Percentiles rank a stretch among this genome's conserved stretches.
Evolutionary conservation across 306 rosid species (phyloP).

Genomic region (barrel medic (Medicago truncatula)): DNA sequence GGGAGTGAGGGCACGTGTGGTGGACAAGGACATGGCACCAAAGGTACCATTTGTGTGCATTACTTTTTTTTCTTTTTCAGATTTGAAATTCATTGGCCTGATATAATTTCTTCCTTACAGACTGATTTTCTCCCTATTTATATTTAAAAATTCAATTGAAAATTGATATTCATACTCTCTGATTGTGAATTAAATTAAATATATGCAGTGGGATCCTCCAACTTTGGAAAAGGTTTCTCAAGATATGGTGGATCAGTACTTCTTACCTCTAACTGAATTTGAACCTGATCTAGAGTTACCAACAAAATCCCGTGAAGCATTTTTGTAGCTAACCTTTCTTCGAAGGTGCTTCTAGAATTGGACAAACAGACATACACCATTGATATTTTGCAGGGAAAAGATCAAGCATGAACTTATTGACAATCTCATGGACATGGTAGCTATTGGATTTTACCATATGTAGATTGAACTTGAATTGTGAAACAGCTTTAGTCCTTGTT

Average conservation of each 20-base stretch:
- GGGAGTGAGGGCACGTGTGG: conserved; percentile 90
- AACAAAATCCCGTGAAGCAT: conserved; percentile 73
- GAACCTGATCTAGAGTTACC: conserved; percentile 85
- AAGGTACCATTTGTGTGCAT: conserved; percentile 58
- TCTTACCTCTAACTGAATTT: conserved; percentile 59
- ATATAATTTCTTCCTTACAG: background rate
- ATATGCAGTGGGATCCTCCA: conserved; percentile 97
- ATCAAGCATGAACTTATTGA: conserved; percentile 23
- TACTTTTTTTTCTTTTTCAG: background rate
- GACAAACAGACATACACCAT: conserved; percentile 3
- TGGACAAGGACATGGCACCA: conserved; percentile 81
- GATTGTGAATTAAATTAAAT: conserved; percentile 25
- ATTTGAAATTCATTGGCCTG: background rate
- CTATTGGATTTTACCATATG: conserved; percentile 13
- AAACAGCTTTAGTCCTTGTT: conserved; percentile 16
- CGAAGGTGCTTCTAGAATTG: background rate
- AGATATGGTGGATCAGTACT: conserved; percentile 86
- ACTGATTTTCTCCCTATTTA: background rate
- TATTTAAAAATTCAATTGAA: background rate
- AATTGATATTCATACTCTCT: conserved; percentile 8
- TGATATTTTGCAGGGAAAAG: conserved; percentile 27
- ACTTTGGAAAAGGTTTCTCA: conserved; percentile 71
- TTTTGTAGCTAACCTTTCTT: conserved; percentile 43
- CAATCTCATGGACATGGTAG: conserved; percentile 34
- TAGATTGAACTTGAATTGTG: conserved; percentile 30